Evolutionary conservation across 495 filamentous ascomycete species (phyloP).

Genomic region (Penicillium riverlandense): DNA sequence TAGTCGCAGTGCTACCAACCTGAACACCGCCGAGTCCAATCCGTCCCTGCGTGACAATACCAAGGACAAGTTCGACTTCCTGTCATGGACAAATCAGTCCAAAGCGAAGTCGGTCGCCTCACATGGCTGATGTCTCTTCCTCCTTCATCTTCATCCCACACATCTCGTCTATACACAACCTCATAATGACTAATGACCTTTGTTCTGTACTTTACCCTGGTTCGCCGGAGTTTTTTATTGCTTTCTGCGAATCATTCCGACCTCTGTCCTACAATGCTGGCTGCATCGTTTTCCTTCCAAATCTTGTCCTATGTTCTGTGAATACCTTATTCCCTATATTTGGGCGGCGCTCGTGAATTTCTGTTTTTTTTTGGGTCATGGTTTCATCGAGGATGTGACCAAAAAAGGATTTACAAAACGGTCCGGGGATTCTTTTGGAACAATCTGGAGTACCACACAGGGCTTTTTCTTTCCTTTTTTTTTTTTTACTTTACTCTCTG

Average conservation of each 20-base stretch:
- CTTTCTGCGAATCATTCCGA: background rate
- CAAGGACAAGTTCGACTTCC: constrained; percentile 52
- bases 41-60: constrained; percentile 45
- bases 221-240: constrained; percentile 1
- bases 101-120: constrained; percentile 42
- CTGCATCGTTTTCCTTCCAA: constrained; percentile 11
- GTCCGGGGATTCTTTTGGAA: constrained; percentile 5
- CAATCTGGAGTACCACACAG: constrained; percentile 9
- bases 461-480: constrained; percentile 6
- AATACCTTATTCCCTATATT: constrained; percentile 16
- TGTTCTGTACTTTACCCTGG: constrained; percentile 6
- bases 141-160: constrained; percentile 5
- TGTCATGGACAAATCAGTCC: constrained; percentile 46
- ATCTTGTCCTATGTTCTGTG: constrained; percentile 14
- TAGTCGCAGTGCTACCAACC: constrained; percentile 9
- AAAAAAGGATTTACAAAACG: constrained; percentile 10
- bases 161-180: background rate
- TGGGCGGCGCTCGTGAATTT: constrained; percentile 12
- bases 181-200: constrained; percentile 16
- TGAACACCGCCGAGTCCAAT: constrained; percentile 27
- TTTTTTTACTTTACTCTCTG: constrained; percentile 12
- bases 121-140: constrained; percentile 24
- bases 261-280: constrained; percentile 9
- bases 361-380: constrained; percentile 11
- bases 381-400: too few relatives aligned